These are phyloP conservation scores for Chenopodium formosanum DNA, from an alignment of 148 eudicot genomes.

Conservation along the genomic window DNA sequence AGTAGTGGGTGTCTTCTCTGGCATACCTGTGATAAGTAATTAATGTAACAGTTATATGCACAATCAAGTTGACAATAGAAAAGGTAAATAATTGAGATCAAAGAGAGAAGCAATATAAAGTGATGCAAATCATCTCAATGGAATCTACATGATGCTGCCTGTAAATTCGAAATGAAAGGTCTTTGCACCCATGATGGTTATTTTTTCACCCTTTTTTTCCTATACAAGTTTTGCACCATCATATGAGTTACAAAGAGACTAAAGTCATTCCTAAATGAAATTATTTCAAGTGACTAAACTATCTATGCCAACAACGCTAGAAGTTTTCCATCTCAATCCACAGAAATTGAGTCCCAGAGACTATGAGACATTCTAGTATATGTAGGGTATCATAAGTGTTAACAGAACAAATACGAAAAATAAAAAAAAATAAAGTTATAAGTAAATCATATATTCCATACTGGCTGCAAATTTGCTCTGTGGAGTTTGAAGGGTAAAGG, in stretches of 20 bases:
- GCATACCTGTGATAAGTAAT: conserved; percentile 63
- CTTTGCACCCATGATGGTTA: not conserved
- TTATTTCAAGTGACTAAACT: not conserved
- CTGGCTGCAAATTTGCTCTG: not conserved
- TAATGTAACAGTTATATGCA: not conserved
- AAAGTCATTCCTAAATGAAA: not conserved
- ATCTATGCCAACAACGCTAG: not conserved
- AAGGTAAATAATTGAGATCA: not conserved
- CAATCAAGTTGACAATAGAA: not conserved
- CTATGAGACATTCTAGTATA: too few relatives aligned
- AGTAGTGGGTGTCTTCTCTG: conserved; percentile 95
- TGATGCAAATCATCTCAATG: not conserved
- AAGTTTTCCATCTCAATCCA: too few relatives aligned
- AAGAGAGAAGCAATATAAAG: conserved; percentile 15
- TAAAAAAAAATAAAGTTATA: not conserved
- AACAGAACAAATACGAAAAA: too few relatives aligned
- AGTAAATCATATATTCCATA: not conserved
- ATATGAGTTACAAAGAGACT: not conserved
- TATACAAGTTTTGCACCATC: not conserved
- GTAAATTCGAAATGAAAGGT: not conserved
- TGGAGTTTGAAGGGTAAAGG: not conserved
- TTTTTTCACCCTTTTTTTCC: not conserved
- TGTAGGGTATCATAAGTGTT: not conserved
- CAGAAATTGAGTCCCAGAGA: not conserved
- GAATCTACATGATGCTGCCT: not conserved